phyloP scores from a whole-genome alignment of 176 grass and related monocot species.

The Eleusine coracana region DNA sequence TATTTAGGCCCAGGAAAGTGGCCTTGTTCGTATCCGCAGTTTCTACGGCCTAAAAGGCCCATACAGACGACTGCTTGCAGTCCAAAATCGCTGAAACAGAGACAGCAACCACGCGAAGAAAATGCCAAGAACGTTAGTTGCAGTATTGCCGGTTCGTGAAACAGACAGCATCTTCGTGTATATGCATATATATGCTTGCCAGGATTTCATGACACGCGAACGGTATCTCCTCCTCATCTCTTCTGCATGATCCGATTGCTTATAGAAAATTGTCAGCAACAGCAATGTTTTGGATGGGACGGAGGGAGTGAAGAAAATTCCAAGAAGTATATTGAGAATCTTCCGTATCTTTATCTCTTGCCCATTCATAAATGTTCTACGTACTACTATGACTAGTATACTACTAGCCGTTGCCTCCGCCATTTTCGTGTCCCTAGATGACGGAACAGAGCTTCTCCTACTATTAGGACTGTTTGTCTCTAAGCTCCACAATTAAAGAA shows the following conservation, averaged over 20 bases:
- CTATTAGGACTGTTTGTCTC: too few species aligned
- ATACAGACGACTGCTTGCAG: too few species aligned
- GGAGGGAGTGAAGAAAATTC: too few species aligned
- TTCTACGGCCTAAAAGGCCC: too few species aligned
- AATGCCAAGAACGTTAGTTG: neutral
- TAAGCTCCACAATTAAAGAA: neutral
- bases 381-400: too few species aligned
- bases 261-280: too few species aligned
- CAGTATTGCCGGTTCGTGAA: neutral
- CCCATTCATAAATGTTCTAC: neutral
- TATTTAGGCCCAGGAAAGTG: too few species aligned
- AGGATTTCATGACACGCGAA: slow-evolving; percentile 2
- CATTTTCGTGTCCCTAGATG: neutral
- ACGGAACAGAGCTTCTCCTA: slow-evolving; percentile 1
- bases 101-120: too few species aligned
- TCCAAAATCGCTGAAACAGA: too few species aligned
- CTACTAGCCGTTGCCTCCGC: neutral
- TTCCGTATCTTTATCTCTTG: neutral
- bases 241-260: neutral
- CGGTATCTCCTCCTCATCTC: neutral
- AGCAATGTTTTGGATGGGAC: too few species aligned
- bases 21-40: too few species aligned
- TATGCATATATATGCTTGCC: neutral
- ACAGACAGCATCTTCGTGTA: too few species aligned
- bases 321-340: neutral